A percentile compares a stretch with the other conserved stretches of the same genome.
phyloP scores from a whole-genome alignment of 805 yeast genomes.

The Sungouiozyma ichnusensis region DNA sequence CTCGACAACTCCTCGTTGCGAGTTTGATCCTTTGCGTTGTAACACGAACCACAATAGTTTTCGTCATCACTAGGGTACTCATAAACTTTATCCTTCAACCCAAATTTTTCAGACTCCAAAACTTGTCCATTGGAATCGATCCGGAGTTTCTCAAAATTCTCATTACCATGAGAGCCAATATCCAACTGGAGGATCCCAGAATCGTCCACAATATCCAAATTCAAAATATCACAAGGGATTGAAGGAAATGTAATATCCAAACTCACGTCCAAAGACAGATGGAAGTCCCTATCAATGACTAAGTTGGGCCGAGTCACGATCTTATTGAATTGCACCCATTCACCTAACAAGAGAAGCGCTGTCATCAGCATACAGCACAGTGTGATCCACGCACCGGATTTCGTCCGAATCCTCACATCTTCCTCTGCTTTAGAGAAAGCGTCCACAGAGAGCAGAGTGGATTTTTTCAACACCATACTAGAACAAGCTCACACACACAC shows the following conservation, averaged over 20 bases:
- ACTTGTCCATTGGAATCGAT: slow-evolving; percentile 39
- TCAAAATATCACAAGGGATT: slow-evolving; percentile 73
- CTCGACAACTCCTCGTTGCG: slow-evolving; percentile 22
- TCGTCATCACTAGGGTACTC: slow-evolving; percentile 79
- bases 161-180: slow-evolving; percentile 57
- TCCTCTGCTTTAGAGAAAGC: slow-evolving; percentile 90
- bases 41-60: slow-evolving; percentile 78
- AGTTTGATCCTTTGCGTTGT: slow-evolving; percentile 64
- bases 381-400: slow-evolving; percentile 85
- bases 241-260: slow-evolving; percentile 75
- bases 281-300: slow-evolving; percentile 77
- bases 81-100: slow-evolving; percentile 42
- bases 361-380: slow-evolving; percentile 55
- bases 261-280: slow-evolving; percentile 63
- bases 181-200: slow-evolving; percentile 77
- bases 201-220: slow-evolving; percentile 80
- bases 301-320: slow-evolving; percentile 69
- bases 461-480: slow-evolving; percentile 13
- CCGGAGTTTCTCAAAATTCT: slow-evolving; percentile 61
- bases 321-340: slow-evolving; percentile 62
- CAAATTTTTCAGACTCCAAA: slow-evolving; percentile 41
- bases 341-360: slow-evolving; percentile 53
- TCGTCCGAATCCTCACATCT: slow-evolving; percentile 80
- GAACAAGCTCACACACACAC: not conserved
- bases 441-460: slow-evolving; percentile 50